A percentile compares a stretch with the other conserved stretches of the same genome.
These are phyloP conservation scores for Leishmania aethiopica DNA, from an alignment of 208 protist genomes.

Conservation along the genomic window DNA sequence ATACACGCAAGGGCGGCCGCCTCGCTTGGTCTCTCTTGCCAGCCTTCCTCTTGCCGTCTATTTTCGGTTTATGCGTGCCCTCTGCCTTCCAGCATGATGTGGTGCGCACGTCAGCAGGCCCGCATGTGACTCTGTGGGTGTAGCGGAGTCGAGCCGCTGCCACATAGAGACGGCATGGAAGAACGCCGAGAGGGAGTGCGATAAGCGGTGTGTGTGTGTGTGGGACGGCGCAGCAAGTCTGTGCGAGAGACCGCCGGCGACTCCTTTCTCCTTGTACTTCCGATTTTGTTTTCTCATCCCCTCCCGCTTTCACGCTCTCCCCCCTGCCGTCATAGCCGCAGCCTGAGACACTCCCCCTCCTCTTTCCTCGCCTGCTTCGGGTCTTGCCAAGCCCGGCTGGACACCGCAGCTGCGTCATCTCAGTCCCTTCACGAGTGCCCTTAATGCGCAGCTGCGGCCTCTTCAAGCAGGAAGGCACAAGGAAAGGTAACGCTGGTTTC, in stretches of 20 bases:
- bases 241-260: neutral
- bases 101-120: neutral
- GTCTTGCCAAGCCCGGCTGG: neutral
- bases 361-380: neutral
- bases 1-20: neutral
- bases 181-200: neutral
- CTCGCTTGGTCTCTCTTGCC: neutral
- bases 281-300: neutral
- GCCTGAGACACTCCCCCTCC: neutral
- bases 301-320: neutral
- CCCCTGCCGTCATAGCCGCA: neutral
- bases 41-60: neutral
- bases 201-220: neutral
- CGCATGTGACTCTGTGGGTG: slow-evolving; percentile 3
- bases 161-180: neutral
- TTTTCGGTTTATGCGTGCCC: neutral
- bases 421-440: neutral
- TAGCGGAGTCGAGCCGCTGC: neutral
- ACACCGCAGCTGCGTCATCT: neutral
- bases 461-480: neutral
- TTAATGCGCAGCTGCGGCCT: neutral
- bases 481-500: neutral
- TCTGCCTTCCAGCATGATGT: neutral
- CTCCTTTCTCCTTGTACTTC: neutral
- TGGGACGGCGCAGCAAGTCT: neutral